Conservation (phyloP, 345 rosid species). For the Brassica juncea region DNA sequence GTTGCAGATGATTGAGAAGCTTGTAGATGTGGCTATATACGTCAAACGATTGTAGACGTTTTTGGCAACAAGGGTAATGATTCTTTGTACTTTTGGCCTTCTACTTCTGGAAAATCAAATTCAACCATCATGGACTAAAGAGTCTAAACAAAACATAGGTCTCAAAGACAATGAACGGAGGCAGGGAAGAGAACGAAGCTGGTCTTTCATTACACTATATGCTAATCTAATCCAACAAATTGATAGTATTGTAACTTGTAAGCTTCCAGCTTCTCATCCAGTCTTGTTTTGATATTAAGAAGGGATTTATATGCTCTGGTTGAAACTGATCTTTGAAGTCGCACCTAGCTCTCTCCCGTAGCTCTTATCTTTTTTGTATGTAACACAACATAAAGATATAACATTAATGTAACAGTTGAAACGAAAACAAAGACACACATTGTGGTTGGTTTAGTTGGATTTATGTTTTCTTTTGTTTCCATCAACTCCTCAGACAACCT, state of each 20-base stretch:
- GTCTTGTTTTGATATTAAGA: background rate
- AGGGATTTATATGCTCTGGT: background rate
- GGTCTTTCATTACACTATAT: slow-evolving; percentile 63
- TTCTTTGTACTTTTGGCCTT: slow-evolving; percentile 12
- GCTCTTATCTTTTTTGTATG: slow-evolving; percentile 6
- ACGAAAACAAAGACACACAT: slow-evolving; percentile 23
- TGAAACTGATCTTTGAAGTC: slow-evolving; percentile 37
- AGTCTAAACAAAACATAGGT: slow-evolving; percentile 37
- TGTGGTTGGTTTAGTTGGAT: slow-evolving; percentile 33
- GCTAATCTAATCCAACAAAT: slow-evolving; percentile 36
- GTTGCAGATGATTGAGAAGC: slow-evolving; percentile 69
- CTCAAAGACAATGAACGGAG: slow-evolving; percentile 22
- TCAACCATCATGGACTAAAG: background rate
- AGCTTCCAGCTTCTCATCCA: background rate
- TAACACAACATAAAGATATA: slow-evolving; percentile 12
- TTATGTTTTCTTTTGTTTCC: slow-evolving; percentile 18
- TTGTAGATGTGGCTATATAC: slow-evolving; percentile 65
- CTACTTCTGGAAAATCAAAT: background rate
- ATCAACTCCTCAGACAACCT: slow-evolving; percentile 38
- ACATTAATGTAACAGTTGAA: slow-evolving; percentile 12
- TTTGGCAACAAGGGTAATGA: slow-evolving; percentile 61
- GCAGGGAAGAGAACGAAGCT: slow-evolving; percentile 48
- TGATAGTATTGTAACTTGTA: slow-evolving; percentile 60
- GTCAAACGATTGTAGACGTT: slow-evolving; percentile 59
- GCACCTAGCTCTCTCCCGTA: slow-evolving; percentile 39